Base-by-base conservation (phyloP, 176 grass and related monocot genomes). In the Oryza punctata region DNA sequence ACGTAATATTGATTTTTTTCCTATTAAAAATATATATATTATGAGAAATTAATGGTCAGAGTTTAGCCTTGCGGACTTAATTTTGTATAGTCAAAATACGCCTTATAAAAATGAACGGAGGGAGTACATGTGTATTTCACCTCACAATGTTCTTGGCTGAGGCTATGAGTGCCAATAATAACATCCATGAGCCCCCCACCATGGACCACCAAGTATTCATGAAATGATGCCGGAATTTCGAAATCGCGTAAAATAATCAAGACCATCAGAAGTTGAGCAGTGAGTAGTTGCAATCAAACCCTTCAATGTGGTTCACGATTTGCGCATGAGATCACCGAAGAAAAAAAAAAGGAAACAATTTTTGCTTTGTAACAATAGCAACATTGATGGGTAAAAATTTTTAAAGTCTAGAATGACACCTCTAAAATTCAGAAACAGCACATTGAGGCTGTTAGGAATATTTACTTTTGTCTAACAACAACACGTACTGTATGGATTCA, bases 401-500 rank as follows among this genome's bases (percentile, higher is more conserved):
- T 54, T 18, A 54, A 54, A 54, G 5, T 54, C 19, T 54, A 54
- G 16, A n/a, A 57, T 50, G 4, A 18, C 15, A 50, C 15, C 47
- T 18, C 47, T 50, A 50, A 18, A 50, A 50, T 45, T 45, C 43
- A 45, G 43, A 45, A 45, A 45, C 1, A 50, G 15, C 47, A 50
- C 47, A 50, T 18, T 50, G 46, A 49, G 46, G 46, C 46, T 16
- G 14, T 14, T 19, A 3, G 18, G 7, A 38, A 38, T 1, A 27
- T 1, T 1, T 15, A 69, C 19, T 26, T 8, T 26, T 8, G 6
- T 74, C 59, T 7, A 5, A 83, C 54, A 23, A 73, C 41, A 25
- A 13, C 18, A 26, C n/a, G n/a, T n/a, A n/a, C 78, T 54, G 27
- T 50, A 65, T 37, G 23, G 29, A 1, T 83, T 47, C 65, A 91